Conservation (phyloP, 495 filamentous ascomycete species). For the Aspergillus coremiiformis region DNA sequence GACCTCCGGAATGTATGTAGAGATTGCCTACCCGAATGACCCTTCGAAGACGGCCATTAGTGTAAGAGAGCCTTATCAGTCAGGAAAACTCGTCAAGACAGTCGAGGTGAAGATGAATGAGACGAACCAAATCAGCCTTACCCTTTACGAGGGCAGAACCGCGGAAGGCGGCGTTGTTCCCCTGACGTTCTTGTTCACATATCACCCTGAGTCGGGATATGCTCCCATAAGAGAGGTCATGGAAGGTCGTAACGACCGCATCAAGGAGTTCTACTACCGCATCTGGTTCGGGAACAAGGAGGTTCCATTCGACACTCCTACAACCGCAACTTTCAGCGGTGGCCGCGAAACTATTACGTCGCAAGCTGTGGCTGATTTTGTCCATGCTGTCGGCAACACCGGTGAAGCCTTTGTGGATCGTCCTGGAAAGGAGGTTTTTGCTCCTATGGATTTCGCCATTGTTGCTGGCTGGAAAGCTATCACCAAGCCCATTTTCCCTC, state of each 20-base stretch:
- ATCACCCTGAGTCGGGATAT: constrained; percentile 89
- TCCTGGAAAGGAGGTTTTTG: constrained; percentile 88
- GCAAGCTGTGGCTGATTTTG: constrained; percentile 93
- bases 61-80: constrained; percentile 60
- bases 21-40: constrained; percentile 72
- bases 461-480: constrained; percentile 99
- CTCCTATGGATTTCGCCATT: constrained; percentile 98
- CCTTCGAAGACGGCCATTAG: constrained; percentile 71
- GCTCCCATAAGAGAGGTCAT: constrained; percentile 94
- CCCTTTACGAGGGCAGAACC: constrained; percentile 84
- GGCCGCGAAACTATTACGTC: constrained; percentile 78
- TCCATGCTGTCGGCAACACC: constrained; percentile 96
- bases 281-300: constrained; percentile 86
- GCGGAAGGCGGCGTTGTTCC: constrained; percentile 69
- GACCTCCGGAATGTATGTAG: constrained; percentile 75
- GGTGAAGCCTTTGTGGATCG: constrained; percentile 98
- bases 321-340: constrained; percentile 82
- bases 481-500: constrained; percentile 95
- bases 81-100: constrained; percentile 68
- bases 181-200: constrained; percentile 77
- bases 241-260: constrained; percentile 86
- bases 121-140: constrained; percentile 72
- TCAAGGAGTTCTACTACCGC: constrained; percentile 97
- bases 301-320: constrained; percentile 73
- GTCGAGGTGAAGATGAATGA: constrained; percentile 72